These are phyloP conservation scores for Mycena albidolilacea DNA, from an alignment of 768 basidiomycete genomes.

Conservation along the genomic window DNA sequence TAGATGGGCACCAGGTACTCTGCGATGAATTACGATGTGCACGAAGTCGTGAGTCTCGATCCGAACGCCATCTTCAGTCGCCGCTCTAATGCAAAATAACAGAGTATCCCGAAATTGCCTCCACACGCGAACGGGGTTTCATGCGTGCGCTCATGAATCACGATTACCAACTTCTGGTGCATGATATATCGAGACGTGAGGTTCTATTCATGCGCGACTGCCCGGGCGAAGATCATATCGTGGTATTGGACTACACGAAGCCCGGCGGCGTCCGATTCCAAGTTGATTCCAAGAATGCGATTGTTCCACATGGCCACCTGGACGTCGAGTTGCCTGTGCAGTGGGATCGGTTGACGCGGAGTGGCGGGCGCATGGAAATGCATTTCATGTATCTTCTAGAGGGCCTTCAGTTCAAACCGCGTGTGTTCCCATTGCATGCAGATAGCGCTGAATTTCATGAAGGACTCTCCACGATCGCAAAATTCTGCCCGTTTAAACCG, in stretches of 20 bases:
- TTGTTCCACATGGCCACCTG: neutral
- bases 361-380: conserved; percentile 11
- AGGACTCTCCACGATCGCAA: no score
- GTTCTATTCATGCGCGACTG: conserved; percentile 10
- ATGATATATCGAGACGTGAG: neutral
- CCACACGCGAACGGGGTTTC: conserved; percentile 8
- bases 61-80: neutral
- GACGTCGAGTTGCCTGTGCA: conserved; percentile 7
- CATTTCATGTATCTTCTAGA: conserved; percentile 6
- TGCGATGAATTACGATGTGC: neutral
- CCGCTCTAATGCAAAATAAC: neutral
- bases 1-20: neutral
- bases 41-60: neutral
- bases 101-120: neutral
- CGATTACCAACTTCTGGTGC: neutral
- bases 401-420: neutral
- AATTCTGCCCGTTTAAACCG: no score
- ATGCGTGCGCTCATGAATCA: conserved; percentile 8
- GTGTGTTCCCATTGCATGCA: conserved; percentile 1
- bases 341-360: conserved; percentile 1
- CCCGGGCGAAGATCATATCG: neutral
- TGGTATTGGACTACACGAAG: conserved; percentile 16
- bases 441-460: neutral
- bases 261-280: conserved; percentile 6
- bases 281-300: neutral